Percentiles rank a stretch among this genome's conserved stretches.
Evolutionary conservation across 2,329 filamentous ascomycete species (phyloP).

Genomic region (Botryotinia globosa): DNA sequence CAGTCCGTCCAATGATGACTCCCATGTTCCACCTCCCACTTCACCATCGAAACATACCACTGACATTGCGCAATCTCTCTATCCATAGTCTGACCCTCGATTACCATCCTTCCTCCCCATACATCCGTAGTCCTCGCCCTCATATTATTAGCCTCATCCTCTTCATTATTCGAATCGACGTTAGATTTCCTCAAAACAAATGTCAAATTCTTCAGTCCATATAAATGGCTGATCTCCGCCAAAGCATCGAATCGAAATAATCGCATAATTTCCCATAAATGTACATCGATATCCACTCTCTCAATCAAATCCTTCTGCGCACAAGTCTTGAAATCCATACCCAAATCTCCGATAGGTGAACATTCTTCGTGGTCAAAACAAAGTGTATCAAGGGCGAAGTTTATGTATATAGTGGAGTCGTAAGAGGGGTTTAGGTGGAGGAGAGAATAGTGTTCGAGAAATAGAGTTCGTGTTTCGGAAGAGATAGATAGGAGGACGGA

Average conservation of each 20-base stretch:
- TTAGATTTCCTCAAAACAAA: conserved; percentile 17
- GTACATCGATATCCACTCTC: conserved; percentile 22
- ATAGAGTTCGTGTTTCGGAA: conserved; percentile 22
- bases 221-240: conserved; percentile 19
- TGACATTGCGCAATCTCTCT: conserved; percentile 15
- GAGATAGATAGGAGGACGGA: conserved; percentile 21
- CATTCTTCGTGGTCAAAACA: conserved; percentile 25
- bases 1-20: not conserved
- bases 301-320: conserved; percentile 15
- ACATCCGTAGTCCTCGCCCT: not conserved
- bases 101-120: conserved; percentile 2
- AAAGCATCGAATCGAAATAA: conserved; percentile 21
- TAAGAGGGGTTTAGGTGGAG: conserved; percentile 17
- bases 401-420: conserved; percentile 23
- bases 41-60: conserved; percentile 21
- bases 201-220: conserved; percentile 17
- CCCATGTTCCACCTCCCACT: conserved; percentile 20
- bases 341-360: conserved; percentile 21
- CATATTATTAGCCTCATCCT: not conserved
- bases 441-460: conserved; percentile 18
- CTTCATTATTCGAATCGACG: conserved; percentile 4
- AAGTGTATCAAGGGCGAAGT: conserved; percentile 23
- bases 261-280: conserved; percentile 24
- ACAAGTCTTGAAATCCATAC: conserved; percentile 17
- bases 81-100: conserved; percentile 12